A percentile compares a stretch with the other conserved stretches of the same genome.
Evolutionary conservation across 148 eudicot genomes (phyloP).

Genomic region (Rhododendron mucronatum): DNA sequence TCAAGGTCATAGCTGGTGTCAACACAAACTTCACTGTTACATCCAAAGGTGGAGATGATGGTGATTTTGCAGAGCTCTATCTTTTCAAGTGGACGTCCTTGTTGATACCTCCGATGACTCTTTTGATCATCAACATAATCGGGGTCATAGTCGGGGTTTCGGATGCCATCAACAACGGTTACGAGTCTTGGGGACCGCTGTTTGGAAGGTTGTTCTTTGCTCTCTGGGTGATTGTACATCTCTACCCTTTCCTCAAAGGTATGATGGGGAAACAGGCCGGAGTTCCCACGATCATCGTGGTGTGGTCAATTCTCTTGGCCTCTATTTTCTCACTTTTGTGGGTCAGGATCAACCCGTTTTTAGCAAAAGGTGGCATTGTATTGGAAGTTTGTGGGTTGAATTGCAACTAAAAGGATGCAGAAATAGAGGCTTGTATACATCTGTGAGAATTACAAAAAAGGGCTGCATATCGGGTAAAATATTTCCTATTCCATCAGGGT

Average conservation of each 20-base stretch:
- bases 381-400: slow-evolving; percentile 72
- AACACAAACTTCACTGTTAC: slow-evolving; percentile 94
- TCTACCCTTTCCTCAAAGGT: slow-evolving; percentile 79
- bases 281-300: slow-evolving; percentile 64
- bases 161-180: slow-evolving; percentile 67
- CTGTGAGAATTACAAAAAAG: slow-evolving; percentile 19
- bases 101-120: slow-evolving; percentile 59
- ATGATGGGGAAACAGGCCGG: slow-evolving; percentile 58
- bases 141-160: slow-evolving; percentile 64
- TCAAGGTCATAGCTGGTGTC: slow-evolving; percentile 93
- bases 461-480: not conserved
- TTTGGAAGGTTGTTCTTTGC: slow-evolving; percentile 71
- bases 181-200: slow-evolving; percentile 68
- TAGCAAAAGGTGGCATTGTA: slow-evolving; percentile 51
- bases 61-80: slow-evolving; percentile 67
- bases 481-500: not conserved
- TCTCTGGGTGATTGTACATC: slow-evolving; percentile 68
- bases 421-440: slow-evolving; percentile 6
- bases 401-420: slow-evolving; percentile 34
- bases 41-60: slow-evolving; percentile 82
- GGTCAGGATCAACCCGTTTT: slow-evolving; percentile 69
- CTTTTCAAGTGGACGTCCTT: slow-evolving; percentile 69
- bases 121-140: slow-evolving; percentile 55
- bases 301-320: slow-evolving; percentile 76
- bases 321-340: slow-evolving; percentile 68